A percentile compares a stretch with the other conserved stretches of the same genome.
phyloP scores from a whole-genome alignment of 2,329 filamentous ascomycete species.

The Proliferodiscus dingleyae region DNA sequence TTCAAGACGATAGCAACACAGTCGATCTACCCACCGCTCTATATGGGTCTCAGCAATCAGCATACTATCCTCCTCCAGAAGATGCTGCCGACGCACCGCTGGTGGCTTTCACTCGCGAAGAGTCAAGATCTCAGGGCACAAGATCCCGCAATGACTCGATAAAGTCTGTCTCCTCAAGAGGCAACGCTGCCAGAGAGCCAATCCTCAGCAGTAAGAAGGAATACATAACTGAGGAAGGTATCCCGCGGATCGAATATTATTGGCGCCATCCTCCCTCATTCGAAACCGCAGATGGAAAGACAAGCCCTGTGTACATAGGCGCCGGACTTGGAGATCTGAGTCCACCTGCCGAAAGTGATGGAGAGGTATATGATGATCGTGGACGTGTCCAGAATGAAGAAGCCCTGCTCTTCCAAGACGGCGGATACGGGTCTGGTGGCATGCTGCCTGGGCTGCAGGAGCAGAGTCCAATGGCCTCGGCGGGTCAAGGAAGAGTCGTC shows the following conservation, averaged over 20 bases:
- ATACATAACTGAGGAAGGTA: slow-evolving; percentile 20
- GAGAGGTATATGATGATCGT: not conserved
- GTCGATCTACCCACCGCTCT: not conserved
- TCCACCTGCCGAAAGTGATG: slow-evolving; percentile 1
- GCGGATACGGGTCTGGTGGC: slow-evolving; percentile 18
- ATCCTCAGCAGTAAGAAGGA: slow-evolving; percentile 24
- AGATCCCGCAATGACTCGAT: slow-evolving; percentile 5
- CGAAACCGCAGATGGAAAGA: slow-evolving; percentile 12
- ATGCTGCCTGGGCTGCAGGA: slow-evolving; percentile 19
- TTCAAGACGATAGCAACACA: slow-evolving; percentile 5
- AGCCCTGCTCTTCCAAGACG: slow-evolving; percentile 15
- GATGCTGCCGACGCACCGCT: slow-evolving; percentile 14
- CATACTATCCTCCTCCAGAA: not conserved
- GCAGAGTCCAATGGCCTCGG: not conserved
- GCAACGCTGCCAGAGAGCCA: too few species aligned
- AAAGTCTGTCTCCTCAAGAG: slow-evolving; percentile 3
- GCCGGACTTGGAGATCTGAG: slow-evolving; percentile 10
- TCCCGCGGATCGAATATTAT: slow-evolving; percentile 24
- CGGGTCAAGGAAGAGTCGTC: not conserved
- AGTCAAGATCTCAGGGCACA: slow-evolving; percentile 1
- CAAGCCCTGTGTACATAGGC: slow-evolving; percentile 16
- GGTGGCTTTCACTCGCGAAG: slow-evolving; percentile 11
- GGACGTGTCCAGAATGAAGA: slow-evolving; percentile 7
- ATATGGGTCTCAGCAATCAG: not conserved
- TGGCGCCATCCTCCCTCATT: slow-evolving; percentile 27